Base-by-base conservation (phyloP, 352 stramenopile genomes). In the Pythium vanterpoolii region DNA sequence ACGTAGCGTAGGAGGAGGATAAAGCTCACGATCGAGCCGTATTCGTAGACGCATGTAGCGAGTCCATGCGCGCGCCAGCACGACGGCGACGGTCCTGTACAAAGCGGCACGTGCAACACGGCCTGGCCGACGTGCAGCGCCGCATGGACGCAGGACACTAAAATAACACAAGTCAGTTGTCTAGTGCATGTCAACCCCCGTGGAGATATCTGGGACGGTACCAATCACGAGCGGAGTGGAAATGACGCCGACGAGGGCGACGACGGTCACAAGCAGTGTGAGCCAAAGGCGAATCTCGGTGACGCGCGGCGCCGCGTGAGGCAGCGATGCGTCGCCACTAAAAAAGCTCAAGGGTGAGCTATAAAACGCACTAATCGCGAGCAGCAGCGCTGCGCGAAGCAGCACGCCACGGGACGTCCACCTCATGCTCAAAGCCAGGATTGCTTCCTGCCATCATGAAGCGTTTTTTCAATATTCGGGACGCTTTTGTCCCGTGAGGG, bases 1-100 rank as follows among this genome's bases (percentile, higher is more conserved):
- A 74, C 69, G 60, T 57, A 76, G 62, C 69, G 62, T 26, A 79
- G 47, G 51, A 81, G 39, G 18, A 70, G 21, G 10, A 74, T 36
- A 30, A 74, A 84, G 44, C 55, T 71, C 6, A 72, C 21, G 30
- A 84, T 26, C 8, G 43, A 50, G 19, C 60, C 55, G 45, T 55
- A 67, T 46, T 83, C 74, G 40, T 72, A 69, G 21, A 48, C 50
- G 31, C 60, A 68, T 2, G 55, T 34, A 11, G 39, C 38, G 19
- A 62, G 14, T 13, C 34, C 33, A 27, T 65, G 36, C 3, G 7
- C 13, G 4, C 9, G 31, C 48, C 55, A 69, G 50, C 61, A 60
- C 56, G 54, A 56, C 33, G 28, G 21, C 26, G 63, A 43, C 10
- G 21, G 14, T 16, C 19, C 34, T 21, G 23, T 34, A 13, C 59